Evolutionary conservation across 2,329 filamentous ascomycete species (phyloP), one percentile per base, ranked within the genome.

Genomic region (Domatiomyces globalis): DNA sequence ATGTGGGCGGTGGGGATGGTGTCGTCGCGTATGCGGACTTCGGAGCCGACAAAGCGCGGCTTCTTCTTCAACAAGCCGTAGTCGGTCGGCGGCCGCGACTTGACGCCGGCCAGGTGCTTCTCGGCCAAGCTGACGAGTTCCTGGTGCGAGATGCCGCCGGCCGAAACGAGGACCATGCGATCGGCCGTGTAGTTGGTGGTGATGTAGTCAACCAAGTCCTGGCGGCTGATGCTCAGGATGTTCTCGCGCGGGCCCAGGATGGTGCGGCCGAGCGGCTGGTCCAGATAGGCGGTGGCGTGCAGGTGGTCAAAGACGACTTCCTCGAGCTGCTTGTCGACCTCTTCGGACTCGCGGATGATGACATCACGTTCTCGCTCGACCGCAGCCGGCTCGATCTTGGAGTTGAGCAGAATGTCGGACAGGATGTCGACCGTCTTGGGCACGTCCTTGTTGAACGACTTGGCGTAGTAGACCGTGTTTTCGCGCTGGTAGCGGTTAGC

Each of bases 391-490:
- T 98, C 92, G 68, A 98, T 87, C 78, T 94, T 95, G 62, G 92
- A 96, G 82, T 98, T 94, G 73, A 96, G 92, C 57, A 98, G 86
- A 69, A 98, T 98, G 70, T 98, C 92, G 77, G 92, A 85, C 56
- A 98, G 87, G 66, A 98, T 96, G 72, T 98, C 88, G 71, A 98
- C 92, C 67, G 87, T 87, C 71, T 89, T 85, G 65, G 89, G 89
- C 56, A 96, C 88, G 69, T 98, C 90, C 72, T 85, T 82, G 78
- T 98, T 98, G 79, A 98, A 95, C 60, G 90, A 84, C 77, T 96
- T 95, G 73, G 92, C 92, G 73, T 96, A 98, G 81, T 98, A 98
- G 68, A 98, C 92, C 65, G 92, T 98, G 80, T 95, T 96, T 74
- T 98, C 92, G 71, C 92, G 87, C 89, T 87, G 65, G 58, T 57